Conservation (phyloP, 805 yeast genomes). For the Kurtzmaniella cleridarum region DNA sequence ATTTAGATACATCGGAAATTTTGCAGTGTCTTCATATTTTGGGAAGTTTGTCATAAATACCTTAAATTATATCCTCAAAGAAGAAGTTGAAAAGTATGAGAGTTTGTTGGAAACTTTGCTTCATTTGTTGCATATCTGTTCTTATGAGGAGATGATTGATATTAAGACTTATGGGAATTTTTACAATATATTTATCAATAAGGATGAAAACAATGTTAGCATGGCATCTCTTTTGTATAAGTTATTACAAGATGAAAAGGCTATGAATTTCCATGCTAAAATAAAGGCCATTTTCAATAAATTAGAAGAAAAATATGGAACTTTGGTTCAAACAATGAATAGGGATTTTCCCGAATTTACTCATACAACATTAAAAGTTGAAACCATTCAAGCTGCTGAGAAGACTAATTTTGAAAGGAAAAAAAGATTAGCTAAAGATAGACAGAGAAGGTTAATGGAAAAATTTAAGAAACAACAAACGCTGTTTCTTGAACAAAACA, state of each 20-base stretch:
- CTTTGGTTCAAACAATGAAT: constrained; percentile 13
- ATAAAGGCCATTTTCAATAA: constrained; percentile 49
- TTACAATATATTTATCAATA: constrained; percentile 16
- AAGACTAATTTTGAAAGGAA: constrained; percentile 49
- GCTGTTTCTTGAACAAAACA: constrained; percentile 57
- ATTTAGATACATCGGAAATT: constrained; percentile 42
- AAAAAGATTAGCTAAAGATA: constrained; percentile 62
- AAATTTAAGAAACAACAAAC: constrained; percentile 77
- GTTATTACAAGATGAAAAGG: constrained; percentile 37
- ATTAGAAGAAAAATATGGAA: constrained; percentile 18
- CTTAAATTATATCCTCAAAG: constrained; percentile 31
- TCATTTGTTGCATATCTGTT: constrained; percentile 63
- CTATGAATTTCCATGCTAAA: constrained; percentile 43
- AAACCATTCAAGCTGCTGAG: constrained; percentile 7
- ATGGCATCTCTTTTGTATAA: constrained; percentile 33
- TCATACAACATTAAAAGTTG: constrained; percentile 13
- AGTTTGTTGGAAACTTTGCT: constrained; percentile 52
- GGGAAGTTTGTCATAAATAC: constrained; percentile 48
- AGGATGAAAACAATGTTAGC: constrained; percentile 17
- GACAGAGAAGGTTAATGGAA: constrained; percentile 67
- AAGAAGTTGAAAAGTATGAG: constrained; percentile 44
- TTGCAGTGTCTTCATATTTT: constrained; percentile 51
- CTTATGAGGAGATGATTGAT: constrained; percentile 28
- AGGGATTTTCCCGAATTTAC: constrained; percentile 20
- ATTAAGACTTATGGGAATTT: constrained; percentile 25